These are phyloP conservation scores for Fusarium nygamai DNA, from an alignment of 2,329 filamentous ascomycete genomes.

Conservation along the genomic window DNA sequence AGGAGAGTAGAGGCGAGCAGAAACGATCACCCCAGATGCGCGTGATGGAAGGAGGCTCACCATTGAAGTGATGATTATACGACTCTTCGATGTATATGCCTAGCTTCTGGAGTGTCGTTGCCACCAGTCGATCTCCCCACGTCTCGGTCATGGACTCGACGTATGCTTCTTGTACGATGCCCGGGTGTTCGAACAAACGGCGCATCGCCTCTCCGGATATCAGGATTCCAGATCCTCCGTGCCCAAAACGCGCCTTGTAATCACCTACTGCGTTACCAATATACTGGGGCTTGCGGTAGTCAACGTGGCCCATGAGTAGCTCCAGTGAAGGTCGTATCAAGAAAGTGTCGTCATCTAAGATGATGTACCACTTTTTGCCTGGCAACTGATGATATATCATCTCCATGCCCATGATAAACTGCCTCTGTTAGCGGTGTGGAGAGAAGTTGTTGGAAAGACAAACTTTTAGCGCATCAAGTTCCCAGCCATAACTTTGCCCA, in stretches of 20 bases:
- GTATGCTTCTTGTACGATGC: constrained; percentile 57
- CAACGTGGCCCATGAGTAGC: constrained; percentile 59
- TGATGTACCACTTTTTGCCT: constrained; percentile 67
- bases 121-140: constrained; percentile 65
- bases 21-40: constrained; percentile 60
- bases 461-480: constrained; percentile 62
- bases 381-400: constrained; percentile 61
- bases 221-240: constrained; percentile 65
- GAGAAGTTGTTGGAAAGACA: background rate
- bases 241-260: constrained; percentile 64
- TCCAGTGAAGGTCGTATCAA: constrained; percentile 60
- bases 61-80: constrained; percentile 65
- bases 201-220: constrained; percentile 62
- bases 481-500: constrained; percentile 57
- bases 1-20: constrained; percentile 64
- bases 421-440: constrained; percentile 11
- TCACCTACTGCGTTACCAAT: constrained; percentile 67
- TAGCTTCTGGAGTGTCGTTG: constrained; percentile 62
- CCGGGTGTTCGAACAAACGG: constrained; percentile 55
- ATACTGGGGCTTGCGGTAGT: constrained; percentile 59
- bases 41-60: constrained; percentile 60
- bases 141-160: constrained; percentile 60
- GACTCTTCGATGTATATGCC: constrained; percentile 66
- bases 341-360: constrained; percentile 68
- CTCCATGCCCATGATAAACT: constrained; percentile 67